Base-by-base conservation (phyloP, 2,329 filamentous ascomycete genomes). In the Exophiala sideris region DNA sequence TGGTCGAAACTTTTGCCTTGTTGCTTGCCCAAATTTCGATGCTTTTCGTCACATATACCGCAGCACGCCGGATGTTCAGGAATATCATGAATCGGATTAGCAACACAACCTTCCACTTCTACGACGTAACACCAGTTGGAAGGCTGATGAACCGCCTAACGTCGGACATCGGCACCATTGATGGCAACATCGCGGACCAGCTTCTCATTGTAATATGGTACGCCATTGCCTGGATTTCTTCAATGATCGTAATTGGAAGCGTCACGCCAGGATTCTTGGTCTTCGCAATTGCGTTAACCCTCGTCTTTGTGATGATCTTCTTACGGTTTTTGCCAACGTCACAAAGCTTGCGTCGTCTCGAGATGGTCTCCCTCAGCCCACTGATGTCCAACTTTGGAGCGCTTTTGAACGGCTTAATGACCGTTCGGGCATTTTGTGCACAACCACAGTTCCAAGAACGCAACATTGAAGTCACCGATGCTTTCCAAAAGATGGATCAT, bases 401-500 rank as follows among this genome's bases (percentile, higher is more conserved):
- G 20, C 80, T 96, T 39, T 78, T 95, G 2, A 88, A 95, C 56
- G 91, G 91, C 0, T 74, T 96, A 7, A 90, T 88, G 0, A 96
- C 91, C 0, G 90, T 96, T 18, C 83, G 89, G 40, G 90, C 91
- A 0, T 92, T 95, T 67, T 83, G 81, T 45, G 89, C 87, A 1
- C 86, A 95, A 62, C 74, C 80, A 3, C 84, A 87, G 48, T 96
- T 96, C 65, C 89, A 95, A 66, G 81, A 85, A 58, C 81, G 85
- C 47, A 89, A 95, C 48, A 86, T 96, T 33, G 75, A 79, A 2
- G 90, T 91, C 0, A 90, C 91, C 0, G 91, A 96, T 66, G 84
- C 85, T 14, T 96, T 96, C 67, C 91, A 96, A 68, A 90, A 90
- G 67, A 94, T 95, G 80, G 91, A 96, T 65, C 91, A 96, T 68